A percentile compares a stretch with the other conserved stretches of the same genome.
Evolutionary conservation across 2,329 filamentous ascomycete genomes (phyloP).

Genomic region (Mollisiaceae sp.): DNA sequence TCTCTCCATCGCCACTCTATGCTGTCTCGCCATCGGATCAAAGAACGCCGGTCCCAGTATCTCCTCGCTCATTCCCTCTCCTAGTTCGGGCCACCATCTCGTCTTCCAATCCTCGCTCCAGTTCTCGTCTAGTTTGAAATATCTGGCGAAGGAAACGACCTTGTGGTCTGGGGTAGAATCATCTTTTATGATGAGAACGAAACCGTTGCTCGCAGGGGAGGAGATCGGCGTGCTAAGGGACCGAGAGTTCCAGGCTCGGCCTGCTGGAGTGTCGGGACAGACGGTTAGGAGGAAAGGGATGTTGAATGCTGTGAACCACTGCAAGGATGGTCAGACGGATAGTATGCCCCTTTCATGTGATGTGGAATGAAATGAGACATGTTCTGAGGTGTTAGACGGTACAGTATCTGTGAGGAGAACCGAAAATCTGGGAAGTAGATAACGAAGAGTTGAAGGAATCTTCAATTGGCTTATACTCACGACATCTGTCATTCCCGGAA

Average conservation of each 20-base stretch:
- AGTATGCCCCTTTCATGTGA: too few relatives aligned
- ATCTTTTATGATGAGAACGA: slow-evolving; percentile 14
- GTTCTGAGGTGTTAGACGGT: too few relatives aligned
- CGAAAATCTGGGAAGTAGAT: too few relatives aligned
- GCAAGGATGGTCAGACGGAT: too few relatives aligned
- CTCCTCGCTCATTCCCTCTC: slow-evolving; percentile 17
- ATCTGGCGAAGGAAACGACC: background rate
- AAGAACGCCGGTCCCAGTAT: slow-evolving; percentile 13
- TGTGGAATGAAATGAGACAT: too few relatives aligned
- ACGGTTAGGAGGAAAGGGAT: background rate
- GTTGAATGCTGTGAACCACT: slow-evolving; percentile 14
- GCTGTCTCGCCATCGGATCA: slow-evolving; percentile 23
- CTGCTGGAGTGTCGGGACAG: slow-evolving; percentile 19
- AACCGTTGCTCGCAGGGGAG: slow-evolving; percentile 7
- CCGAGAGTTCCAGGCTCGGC: slow-evolving; percentile 9
- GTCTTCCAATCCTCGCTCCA: slow-evolving; percentile 15
- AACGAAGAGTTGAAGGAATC: background rate
- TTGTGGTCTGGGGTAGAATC: background rate
- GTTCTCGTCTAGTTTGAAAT: background rate
- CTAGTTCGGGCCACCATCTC: slow-evolving; percentile 9
- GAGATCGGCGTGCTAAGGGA: background rate
- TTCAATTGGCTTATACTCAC: background rate
- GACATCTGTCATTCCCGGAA: slow-evolving; percentile 20
- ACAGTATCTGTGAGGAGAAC: too few relatives aligned
- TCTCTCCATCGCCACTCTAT: slow-evolving; percentile 15